These are phyloP conservation scores for Acacia crassicarpa DNA, from an alignment of 306 rosid genomes.

Conservation along the genomic window DNA sequence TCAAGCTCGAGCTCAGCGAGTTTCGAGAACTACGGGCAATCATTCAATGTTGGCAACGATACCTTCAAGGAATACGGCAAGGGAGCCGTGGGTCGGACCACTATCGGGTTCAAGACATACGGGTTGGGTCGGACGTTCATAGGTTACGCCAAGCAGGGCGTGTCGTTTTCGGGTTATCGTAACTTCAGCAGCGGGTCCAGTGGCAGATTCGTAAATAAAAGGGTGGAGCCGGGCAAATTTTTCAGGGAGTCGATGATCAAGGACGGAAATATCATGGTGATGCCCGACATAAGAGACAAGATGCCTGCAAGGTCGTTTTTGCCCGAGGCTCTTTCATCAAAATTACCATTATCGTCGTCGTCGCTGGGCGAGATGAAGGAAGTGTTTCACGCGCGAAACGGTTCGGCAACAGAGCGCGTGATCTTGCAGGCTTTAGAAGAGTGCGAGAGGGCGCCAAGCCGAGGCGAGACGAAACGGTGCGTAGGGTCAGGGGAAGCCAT, in stretches of 20 bases:
- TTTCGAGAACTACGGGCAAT: slow-evolving; percentile 72
- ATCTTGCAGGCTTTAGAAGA: slow-evolving; percentile 42
- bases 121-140: slow-evolving; percentile 67
- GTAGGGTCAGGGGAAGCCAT: slow-evolving; percentile 73
- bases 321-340: slow-evolving; percentile 49
- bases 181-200: slow-evolving; percentile 42
- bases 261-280: slow-evolving; percentile 61
- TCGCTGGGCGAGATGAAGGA: slow-evolving; percentile 32
- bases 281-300: slow-evolving; percentile 76
- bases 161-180: slow-evolving; percentile 49
- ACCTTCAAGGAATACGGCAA: slow-evolving; percentile 73
- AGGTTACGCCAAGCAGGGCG: slow-evolving; percentile 52
- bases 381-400: slow-evolving; percentile 50
- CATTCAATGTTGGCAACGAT: slow-evolving; percentile 86
- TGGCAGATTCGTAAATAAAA: slow-evolving; percentile 51
- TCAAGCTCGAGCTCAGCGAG: slow-evolving; percentile 54
- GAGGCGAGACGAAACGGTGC: slow-evolving; percentile 74
- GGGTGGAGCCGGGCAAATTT: slow-evolving; percentile 70
- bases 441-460: slow-evolving; percentile 69
- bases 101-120: slow-evolving; percentile 63
- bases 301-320: slow-evolving; percentile 81
- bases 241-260: slow-evolving; percentile 64
- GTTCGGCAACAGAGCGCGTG: slow-evolving; percentile 52
- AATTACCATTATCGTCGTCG: slow-evolving; percentile 57
- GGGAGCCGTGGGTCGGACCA: slow-evolving; percentile 46